A percentile compares a stretch with the other conserved stretches of the same genome.
phyloP scores from a whole-genome alignment of 176 grass and related monocot genomes.

The Rhynchospora pubera region DNA sequence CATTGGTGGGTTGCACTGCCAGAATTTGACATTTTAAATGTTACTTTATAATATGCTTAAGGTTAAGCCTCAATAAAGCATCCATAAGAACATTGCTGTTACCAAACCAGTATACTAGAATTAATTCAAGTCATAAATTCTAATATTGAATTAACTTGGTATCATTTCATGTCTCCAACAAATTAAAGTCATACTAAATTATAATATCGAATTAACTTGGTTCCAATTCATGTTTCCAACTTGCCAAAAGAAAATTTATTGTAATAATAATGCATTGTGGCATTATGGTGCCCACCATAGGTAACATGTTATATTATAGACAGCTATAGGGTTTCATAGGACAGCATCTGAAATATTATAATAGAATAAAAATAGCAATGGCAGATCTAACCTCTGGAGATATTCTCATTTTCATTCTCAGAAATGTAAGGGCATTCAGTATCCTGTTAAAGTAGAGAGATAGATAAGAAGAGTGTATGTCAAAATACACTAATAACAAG shows the following conservation, averaged over 20 bases:
- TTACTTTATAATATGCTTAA: background rate
- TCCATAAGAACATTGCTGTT: background rate
- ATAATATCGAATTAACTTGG: background rate
- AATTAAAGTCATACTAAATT: background rate
- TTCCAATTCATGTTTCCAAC: background rate
- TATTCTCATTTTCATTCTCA: slow-evolving; percentile 37
- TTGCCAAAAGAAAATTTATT: background rate
- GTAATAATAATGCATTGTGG: background rate
- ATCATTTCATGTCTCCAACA: background rate
- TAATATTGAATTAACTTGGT: background rate
- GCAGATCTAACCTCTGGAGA: slow-evolving; percentile 38
- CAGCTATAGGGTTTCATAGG: background rate
- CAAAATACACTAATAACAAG: background rate
- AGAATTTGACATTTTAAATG: background rate
- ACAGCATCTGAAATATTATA: background rate
- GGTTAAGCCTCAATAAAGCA: background rate
- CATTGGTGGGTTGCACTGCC: background rate
- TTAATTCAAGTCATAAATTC: background rate
- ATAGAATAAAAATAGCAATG: background rate
- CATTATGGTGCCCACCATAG: background rate
- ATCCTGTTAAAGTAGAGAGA: slow-evolving; percentile 47
- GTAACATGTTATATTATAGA: background rate
- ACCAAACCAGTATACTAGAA: background rate
- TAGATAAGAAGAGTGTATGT: background rate
- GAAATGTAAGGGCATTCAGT: slow-evolving; percentile 71